Conservation (phyloP, 257 asterid species). For the Scutellaria minor region DNA sequence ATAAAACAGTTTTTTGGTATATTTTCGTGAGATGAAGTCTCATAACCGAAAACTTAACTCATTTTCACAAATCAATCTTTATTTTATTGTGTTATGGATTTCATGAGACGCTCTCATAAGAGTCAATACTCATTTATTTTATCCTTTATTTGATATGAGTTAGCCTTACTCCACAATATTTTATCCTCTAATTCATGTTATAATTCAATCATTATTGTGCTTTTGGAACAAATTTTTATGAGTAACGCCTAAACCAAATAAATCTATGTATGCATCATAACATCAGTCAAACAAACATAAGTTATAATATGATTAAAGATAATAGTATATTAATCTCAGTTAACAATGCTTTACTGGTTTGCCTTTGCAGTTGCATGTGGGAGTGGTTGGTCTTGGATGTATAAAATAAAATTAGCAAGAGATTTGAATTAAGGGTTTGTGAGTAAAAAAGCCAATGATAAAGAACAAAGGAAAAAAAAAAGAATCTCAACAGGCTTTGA, state of each 20-base stretch:
- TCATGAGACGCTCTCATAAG: too few relatives aligned
- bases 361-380: constrained; percentile 50
- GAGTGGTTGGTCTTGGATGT: constrained; percentile 38
- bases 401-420: background rate
- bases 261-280: constrained; percentile 13
- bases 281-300: constrained; percentile 43
- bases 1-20: too few relatives aligned
- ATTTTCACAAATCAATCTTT: too few relatives aligned
- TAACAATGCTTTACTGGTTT: constrained; percentile 33
- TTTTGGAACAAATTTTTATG: constrained; percentile 7
- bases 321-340: constrained; percentile 32
- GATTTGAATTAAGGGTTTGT: constrained; percentile 42
- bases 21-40: too few relatives aligned
- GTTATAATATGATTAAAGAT: constrained; percentile 14
- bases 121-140: too few relatives aligned
- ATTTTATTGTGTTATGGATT: too few relatives aligned
- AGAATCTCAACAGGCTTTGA: constrained; percentile 46
- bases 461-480: background rate
- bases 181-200: too few relatives aligned
- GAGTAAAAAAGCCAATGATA: constrained; percentile 36
- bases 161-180: too few relatives aligned
- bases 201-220: too few relatives aligned
- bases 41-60: too few relatives aligned
- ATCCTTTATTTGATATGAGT: too few relatives aligned
- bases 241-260: constrained; percentile 18